Evolutionary conservation across 1,284 basidiomycete genomes (phyloP).

Genomic region (Papiliotrema flavescens): DNA sequence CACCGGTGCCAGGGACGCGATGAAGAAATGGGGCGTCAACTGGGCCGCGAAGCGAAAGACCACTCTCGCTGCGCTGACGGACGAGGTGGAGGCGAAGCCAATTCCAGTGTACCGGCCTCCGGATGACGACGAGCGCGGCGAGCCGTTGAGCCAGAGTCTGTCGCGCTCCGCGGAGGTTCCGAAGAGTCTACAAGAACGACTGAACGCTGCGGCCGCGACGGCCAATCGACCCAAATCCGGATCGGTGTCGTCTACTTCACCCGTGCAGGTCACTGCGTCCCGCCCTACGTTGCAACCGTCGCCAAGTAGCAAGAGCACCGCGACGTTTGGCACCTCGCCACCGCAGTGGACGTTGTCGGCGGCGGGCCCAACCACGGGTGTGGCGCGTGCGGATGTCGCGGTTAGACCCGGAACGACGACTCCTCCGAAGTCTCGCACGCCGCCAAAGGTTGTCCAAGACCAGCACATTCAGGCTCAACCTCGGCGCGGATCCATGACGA

Average conservation of each 20-base stretch:
- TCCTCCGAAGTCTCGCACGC: neutral
- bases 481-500: constrained; percentile 1
- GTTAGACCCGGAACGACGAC: neutral
- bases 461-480: neutral
- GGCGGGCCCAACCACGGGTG: constrained; percentile 18
- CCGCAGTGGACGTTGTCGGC: constrained; percentile 16
- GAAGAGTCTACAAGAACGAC: constrained; percentile 32
- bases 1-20: constrained; percentile 66
- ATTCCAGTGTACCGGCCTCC: constrained; percentile 31
- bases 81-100: constrained; percentile 13
- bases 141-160: neutral
- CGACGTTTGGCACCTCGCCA: constrained; percentile 8
- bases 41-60: constrained; percentile 50
- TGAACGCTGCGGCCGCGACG: constrained; percentile 32
- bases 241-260: neutral
- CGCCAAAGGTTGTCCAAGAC: neutral
- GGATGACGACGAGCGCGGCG: constrained; percentile 19
- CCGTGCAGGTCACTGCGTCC: neutral
- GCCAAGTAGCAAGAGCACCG: constrained; percentile 1
- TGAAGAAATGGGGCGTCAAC: constrained; percentile 82
- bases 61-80: neutral
- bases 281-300: constrained; percentile 4
- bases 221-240: constrained; percentile 11
- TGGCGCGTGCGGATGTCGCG: constrained; percentile 4
- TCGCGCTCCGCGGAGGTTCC: neutral